phyloP scores from a whole-genome alignment of 352 stramenopile species.

The Globisporangium ultimum region DNA sequence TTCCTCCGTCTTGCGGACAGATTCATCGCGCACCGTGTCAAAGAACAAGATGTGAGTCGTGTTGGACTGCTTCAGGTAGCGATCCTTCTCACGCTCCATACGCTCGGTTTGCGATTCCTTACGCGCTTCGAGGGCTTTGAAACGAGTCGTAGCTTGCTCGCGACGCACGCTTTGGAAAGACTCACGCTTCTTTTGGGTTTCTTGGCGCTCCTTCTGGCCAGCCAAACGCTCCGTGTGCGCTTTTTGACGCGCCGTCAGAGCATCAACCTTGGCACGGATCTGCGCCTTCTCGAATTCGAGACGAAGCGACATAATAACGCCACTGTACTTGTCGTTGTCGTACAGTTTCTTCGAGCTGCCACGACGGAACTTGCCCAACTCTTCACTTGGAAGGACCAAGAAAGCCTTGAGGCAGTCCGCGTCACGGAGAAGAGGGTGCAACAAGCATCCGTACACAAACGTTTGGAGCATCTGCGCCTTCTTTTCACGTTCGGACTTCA shows the following conservation, averaged over 20 bases:
- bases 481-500: conserved; percentile 47
- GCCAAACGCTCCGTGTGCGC: conserved; percentile 64
- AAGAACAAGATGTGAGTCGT: conserved; percentile 85
- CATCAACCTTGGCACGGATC: conserved; percentile 77
- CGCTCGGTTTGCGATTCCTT: conserved; percentile 78
- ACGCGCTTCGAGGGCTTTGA: conserved; percentile 77
- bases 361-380: conserved; percentile 73
- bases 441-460: conserved; percentile 77
- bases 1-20: conserved; percentile 70
- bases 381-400: conserved; percentile 63
- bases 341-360: conserved; percentile 70
- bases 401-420: conserved; percentile 83
- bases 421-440: conserved; percentile 77
- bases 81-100: conserved; percentile 82
- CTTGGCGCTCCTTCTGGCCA: conserved; percentile 54
- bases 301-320: conserved; percentile 69
- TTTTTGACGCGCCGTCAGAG: conserved; percentile 59
- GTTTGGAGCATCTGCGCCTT: conserved; percentile 54
- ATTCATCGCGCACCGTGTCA: conserved; percentile 73
- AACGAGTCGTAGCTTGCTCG: conserved; percentile 65
- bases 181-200: conserved; percentile 72
- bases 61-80: conserved; percentile 65
- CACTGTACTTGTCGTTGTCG: conserved; percentile 76
- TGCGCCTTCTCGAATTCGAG: conserved; percentile 85
- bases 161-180: conserved; percentile 68